These are phyloP conservation scores for Grosmannia clavigera DNA, from an alignment of 2,329 filamentous ascomycete genomes.

Conservation along the genomic window DNA sequence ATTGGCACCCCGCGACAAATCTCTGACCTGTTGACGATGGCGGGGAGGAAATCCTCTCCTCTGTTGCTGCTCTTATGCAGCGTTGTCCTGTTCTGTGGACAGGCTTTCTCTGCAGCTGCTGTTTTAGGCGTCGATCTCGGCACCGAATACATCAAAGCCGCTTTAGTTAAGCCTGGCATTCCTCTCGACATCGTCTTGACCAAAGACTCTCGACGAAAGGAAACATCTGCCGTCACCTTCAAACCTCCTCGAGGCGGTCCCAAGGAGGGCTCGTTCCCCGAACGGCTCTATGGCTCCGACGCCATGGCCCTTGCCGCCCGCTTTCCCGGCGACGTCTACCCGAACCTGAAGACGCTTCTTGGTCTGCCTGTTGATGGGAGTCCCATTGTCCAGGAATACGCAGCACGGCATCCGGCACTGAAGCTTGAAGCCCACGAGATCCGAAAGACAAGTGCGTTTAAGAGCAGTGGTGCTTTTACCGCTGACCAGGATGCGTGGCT, in stretches of 20 bases:
- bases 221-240: constrained; percentile 81
- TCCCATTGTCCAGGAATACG: constrained; percentile 56
- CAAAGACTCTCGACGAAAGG: constrained; percentile 95
- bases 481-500: constrained; percentile 54
- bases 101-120: constrained; percentile 48
- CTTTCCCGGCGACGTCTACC: constrained; percentile 88
- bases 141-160: constrained; percentile 93
- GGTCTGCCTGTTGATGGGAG: constrained; percentile 52
- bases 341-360: constrained; percentile 84
- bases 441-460: constrained; percentile 66
- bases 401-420: constrained; percentile 64
- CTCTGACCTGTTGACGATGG: constrained; percentile 18
- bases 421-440: constrained; percentile 47
- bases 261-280: constrained; percentile 59
- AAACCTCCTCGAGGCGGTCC: constrained; percentile 64
- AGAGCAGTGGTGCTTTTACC: constrained; percentile 53
- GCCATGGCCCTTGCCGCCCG: constrained; percentile 75
- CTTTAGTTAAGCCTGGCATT: constrained; percentile 89
- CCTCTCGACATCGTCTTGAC: constrained; percentile 96
- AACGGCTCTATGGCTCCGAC: constrained; percentile 84
- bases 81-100: constrained; percentile 30
- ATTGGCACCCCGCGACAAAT: not conserved
- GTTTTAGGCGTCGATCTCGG: constrained; percentile 90
- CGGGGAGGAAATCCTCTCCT: constrained; percentile 21
- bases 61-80: constrained; percentile 24